These are phyloP conservation scores for Quercus lobata DNA, from an alignment of 331 rosid genomes.

Conservation along the genomic window DNA sequence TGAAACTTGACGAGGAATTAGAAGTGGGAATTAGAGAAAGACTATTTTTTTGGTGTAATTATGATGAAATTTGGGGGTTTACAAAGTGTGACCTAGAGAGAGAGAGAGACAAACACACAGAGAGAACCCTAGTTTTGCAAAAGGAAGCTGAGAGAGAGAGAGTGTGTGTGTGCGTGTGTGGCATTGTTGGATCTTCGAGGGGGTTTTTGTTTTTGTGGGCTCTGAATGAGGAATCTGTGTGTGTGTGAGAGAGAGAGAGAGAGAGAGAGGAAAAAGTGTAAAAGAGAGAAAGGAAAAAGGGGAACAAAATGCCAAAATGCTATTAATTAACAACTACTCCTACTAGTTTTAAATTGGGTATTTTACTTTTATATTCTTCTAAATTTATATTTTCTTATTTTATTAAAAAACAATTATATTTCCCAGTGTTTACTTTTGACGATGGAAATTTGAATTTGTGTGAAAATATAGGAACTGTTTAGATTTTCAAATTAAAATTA, in stretches of 20 bases:
- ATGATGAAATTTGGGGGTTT: constrained; percentile 20
- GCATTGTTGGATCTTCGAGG: constrained; percentile 35
- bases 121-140: neutral
- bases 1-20: constrained; percentile 3
- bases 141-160: neutral
- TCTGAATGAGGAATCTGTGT: constrained; percentile 31
- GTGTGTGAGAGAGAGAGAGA: constrained; percentile 2
- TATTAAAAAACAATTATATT: too few relatives aligned
- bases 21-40: neutral
- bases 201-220: constrained; percentile 7
- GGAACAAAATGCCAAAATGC: too few relatives aligned
- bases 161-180: neutral
- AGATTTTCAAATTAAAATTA: too few relatives aligned
- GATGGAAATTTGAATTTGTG: too few relatives aligned
- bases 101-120: neutral
- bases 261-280: constrained; percentile 9
- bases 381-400: too few relatives aligned
- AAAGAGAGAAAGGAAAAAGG: constrained; percentile 4
- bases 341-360: too few relatives aligned
- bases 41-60: neutral
- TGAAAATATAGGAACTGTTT: too few relatives aligned
- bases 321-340: too few relatives aligned
- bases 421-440: too few relatives aligned
- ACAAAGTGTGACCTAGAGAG: constrained; percentile 12
- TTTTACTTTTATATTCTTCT: too few relatives aligned